Evolutionary conservation across 768 basidiomycete genomes (phyloP).

Genomic region (Trametes sanguinea): DNA sequence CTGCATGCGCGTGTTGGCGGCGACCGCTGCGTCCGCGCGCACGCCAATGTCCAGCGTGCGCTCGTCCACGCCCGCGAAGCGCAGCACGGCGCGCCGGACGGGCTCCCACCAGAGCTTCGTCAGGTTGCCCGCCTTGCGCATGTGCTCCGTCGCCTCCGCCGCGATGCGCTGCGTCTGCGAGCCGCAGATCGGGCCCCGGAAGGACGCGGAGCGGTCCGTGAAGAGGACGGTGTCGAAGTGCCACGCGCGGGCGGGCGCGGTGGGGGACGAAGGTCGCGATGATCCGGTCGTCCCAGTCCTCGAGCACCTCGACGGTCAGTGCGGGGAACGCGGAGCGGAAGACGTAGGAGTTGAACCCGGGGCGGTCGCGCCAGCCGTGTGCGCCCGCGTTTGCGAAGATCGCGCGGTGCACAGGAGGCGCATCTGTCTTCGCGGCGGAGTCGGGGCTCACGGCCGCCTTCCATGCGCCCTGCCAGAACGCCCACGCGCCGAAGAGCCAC

Average conservation of each 20-base stretch:
- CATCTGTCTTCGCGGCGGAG: conserved; percentile 31
- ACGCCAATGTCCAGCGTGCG: conserved; percentile 34
- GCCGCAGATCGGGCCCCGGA: conserved; percentile 65
- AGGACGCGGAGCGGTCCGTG: conserved; percentile 75
- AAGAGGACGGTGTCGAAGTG: conserved; percentile 71
- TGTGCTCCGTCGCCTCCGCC: conserved; percentile 62
- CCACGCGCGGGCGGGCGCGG: conserved; percentile 48
- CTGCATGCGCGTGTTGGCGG: conserved; percentile 11
- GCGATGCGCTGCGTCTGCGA: conserved; percentile 70
- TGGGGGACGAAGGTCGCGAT: conserved; percentile 26
- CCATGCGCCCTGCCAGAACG: conserved; percentile 66
- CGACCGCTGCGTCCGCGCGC: conserved; percentile 19
- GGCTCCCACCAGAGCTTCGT: conserved; percentile 77
- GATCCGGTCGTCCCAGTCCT: conserved; percentile 73
- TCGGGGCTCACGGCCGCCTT: conserved; percentile 25
- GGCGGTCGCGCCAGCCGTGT: conserved; percentile 72
- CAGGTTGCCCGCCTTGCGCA: conserved; percentile 38
- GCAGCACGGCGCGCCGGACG: conserved; percentile 63
- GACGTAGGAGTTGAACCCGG: conserved; percentile 78
- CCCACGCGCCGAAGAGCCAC: conserved; percentile 73
- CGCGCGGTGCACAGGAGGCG: conserved; percentile 63
- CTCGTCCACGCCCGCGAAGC: conserved; percentile 58
- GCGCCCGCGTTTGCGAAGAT: conserved; percentile 68
- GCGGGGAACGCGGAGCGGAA: conserved; percentile 74
- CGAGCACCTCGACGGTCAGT: conserved; percentile 62